Conservation (phyloP, 441 rosid genomes). For the Arabidopsis lyrata region DNA sequence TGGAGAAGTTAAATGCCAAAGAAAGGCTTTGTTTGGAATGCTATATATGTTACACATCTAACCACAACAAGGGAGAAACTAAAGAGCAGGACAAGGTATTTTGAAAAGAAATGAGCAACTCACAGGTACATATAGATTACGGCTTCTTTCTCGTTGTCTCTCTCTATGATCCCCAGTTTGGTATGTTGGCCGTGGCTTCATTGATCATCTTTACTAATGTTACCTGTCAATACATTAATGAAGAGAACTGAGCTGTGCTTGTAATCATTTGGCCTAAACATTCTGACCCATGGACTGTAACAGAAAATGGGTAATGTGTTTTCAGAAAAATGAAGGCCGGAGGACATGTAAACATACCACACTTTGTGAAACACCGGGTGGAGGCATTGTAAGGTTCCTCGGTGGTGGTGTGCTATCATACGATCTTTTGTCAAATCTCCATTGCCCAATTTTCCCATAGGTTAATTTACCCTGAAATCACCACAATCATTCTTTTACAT, state of each 20-base stretch:
- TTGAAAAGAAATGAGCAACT: slow-evolving; percentile 18
- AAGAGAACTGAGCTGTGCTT: slow-evolving; percentile 14
- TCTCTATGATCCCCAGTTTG: slow-evolving; percentile 67
- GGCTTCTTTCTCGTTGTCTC: not conserved
- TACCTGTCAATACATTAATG: slow-evolving; percentile 56
- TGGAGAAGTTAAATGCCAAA: not conserved
- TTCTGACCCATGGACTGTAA: too few species aligned
- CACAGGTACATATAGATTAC: slow-evolving; percentile 12
- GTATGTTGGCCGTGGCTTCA: slow-evolving; percentile 86
- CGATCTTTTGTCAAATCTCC: slow-evolving; percentile 98
- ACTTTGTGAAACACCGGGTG: slow-evolving; percentile 88
- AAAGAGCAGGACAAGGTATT: slow-evolving; percentile 8
- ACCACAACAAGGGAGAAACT: slow-evolving; percentile 1
- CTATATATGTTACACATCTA: slow-evolving; percentile 38
- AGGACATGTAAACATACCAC: slow-evolving; percentile 71
- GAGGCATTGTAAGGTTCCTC: slow-evolving; percentile 89
- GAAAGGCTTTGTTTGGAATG: slow-evolving; percentile 5
- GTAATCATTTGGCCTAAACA: not conserved
- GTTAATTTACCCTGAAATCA: slow-evolving; percentile 79
- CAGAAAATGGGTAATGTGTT: not conserved
- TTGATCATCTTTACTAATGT: slow-evolving; percentile 89
- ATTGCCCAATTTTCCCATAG: slow-evolving; percentile 92
- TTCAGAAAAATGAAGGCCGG: not conserved
- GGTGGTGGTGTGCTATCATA: slow-evolving; percentile 69
- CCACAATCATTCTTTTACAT: not conserved